phyloP scores from a whole-genome alignment of 169 alveolate genomes.

The Besnoitia besnoiti region DNA sequence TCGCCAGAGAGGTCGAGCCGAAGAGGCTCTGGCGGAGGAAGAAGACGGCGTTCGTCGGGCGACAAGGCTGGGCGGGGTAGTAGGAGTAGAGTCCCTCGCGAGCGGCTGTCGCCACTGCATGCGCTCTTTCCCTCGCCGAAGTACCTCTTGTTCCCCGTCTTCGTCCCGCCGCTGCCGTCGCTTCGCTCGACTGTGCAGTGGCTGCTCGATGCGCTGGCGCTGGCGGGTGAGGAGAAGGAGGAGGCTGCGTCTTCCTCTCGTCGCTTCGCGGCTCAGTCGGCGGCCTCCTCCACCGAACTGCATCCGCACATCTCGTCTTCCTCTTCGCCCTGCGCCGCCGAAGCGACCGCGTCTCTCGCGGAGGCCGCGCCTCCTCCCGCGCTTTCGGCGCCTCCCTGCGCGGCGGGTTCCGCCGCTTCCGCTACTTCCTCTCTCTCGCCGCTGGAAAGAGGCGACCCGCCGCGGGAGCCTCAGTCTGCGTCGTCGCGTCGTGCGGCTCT shows the following conservation, averaged over 20 bases:
- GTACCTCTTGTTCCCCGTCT: neutral
- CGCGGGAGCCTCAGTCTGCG: neutral
- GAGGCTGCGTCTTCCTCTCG: neutral
- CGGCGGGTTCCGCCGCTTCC: too few species aligned
- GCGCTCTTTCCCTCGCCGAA: neutral
- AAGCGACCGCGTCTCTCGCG: too few species aligned
- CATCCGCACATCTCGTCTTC: neutral
- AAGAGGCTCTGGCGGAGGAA: neutral
- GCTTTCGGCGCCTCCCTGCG: too few species aligned
- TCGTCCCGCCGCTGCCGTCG: conserved; percentile 9
- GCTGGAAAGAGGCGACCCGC: neutral
- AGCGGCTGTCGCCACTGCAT: neutral
- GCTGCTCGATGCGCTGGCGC: conserved; percentile 6
- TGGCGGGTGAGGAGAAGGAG: neutral
- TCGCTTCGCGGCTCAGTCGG: neutral
- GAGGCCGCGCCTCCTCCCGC: too few species aligned
- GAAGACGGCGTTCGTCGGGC: neutral
- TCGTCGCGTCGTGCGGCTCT: neutral
- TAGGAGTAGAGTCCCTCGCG: neutral
- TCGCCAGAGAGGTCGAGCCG: neutral
- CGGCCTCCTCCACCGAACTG: too few species aligned
- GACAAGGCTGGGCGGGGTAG: neutral
- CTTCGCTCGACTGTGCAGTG: neutral
- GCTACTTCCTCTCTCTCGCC: too few species aligned
- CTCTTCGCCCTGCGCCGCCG: neutral